Percentiles rank a stretch among this genome's conserved stretches.
Conservation (phyloP, 495 filamentous ascomycete genomes). For the Daldinia caldariorum region DNA sequence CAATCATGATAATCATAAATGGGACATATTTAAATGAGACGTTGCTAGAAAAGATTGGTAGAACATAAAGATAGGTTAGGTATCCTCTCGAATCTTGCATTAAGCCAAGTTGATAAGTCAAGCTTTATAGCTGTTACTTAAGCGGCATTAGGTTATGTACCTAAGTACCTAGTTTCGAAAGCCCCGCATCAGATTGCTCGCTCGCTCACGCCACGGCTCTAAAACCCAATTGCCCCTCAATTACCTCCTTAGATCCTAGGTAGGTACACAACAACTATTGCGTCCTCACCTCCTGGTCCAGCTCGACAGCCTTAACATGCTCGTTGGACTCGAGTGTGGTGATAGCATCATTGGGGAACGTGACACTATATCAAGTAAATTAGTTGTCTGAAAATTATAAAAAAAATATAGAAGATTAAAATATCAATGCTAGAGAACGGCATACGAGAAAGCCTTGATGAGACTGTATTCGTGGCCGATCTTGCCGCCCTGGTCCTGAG, state of each 20-base stretch:
- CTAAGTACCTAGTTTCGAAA: constrained; percentile 14
- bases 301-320: constrained; percentile 76
- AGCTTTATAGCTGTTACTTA: too few species aligned
- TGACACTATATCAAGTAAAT: constrained; percentile 64
- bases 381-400: background rate
- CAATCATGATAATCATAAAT: background rate
- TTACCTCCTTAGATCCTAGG: too few species aligned
- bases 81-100: constrained; percentile 15
- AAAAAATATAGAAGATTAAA: constrained; percentile 3
- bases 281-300: constrained; percentile 73
- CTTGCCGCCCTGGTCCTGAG: constrained; percentile 74
- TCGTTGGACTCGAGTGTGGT: constrained; percentile 68
- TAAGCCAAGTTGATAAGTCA: constrained; percentile 36
- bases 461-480: constrained; percentile 85
- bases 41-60: background rate
- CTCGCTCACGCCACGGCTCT: constrained; percentile 20
- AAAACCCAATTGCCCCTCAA: constrained; percentile 38
- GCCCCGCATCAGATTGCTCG: constrained; percentile 29
- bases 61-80: background rate
- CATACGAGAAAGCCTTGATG: constrained; percentile 93
- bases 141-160: too few species aligned
- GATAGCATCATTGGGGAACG: constrained; percentile 73
- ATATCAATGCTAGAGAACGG: constrained; percentile 13
- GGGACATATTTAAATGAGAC: background rate
- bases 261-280: constrained; percentile 67